Base-by-base conservation (phyloP, 371 early-diverging fungal genomes). In the Dichotomocladium elegans region DNA sequence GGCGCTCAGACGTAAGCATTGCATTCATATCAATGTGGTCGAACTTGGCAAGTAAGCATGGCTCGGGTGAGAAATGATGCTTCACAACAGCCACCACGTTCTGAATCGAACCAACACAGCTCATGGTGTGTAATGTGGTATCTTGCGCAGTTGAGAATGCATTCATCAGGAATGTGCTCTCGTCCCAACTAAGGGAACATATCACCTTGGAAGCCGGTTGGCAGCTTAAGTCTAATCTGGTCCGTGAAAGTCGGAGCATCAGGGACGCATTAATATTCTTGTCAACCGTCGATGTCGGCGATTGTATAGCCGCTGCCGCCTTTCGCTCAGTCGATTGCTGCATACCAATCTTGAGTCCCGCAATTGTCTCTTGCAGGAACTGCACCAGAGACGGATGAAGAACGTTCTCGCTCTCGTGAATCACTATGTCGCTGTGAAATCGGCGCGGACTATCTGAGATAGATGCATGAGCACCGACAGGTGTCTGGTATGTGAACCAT, bases 61-160 rank as follows among this genome's bases (percentile, higher is more conserved):
- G 83, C 55, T 91, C 91, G 10, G 90, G 90, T 7, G 93, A 93
- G 56, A 89, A 93, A 14, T 82, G 74, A 54, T 93, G 90, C 12
- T 86, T 86, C 21, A 91, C 75, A 24, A 80, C 63, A 2, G 81
- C 85, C 3, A 84, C 84, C 1, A 80, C 74, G 8, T 80, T 79
- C 3, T 70, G 58, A 11, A 90, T 67, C 12, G 76, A 81, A 4
- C 83, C 88, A 21, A 79, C 72, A 52, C 85, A 80, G 17, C 85
- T 86, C 25, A 81, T 63, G 0, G 82, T 79, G 46, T 72, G 72
- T 44, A 68, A 74, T 0, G 73, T 69, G 1, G 51, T 55, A n/a
- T 62, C 24, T 6, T 31, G 33, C 19, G 53, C 51, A 19, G 27
- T 47, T 28, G 81, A 79, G 17, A 66, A 69, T 14, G 79, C 79